phyloP scores from a whole-genome alignment of 2,329 filamentous ascomycete species.

The Epichloe amarillans region DNA sequence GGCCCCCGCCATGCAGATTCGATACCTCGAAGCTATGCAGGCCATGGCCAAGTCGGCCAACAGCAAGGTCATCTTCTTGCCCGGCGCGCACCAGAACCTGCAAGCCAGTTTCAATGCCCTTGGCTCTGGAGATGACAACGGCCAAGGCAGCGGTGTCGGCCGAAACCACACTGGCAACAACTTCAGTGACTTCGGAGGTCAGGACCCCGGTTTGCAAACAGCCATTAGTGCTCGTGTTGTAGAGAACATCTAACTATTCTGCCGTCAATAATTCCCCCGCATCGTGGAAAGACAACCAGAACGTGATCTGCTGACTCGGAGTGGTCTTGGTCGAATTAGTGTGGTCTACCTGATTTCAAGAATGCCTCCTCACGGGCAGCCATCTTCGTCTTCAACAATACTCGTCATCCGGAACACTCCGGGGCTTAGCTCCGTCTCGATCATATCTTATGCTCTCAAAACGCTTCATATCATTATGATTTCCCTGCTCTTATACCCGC shows the following conservation, averaged over 20 bases:
- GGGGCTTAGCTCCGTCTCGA: background rate
- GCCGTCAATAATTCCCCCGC: background rate
- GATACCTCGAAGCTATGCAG: conserved; percentile 97
- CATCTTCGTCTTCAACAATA: conserved; percentile 9
- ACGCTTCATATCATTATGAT: background rate
- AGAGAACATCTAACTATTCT: conserved; percentile 62
- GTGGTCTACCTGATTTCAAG: conserved; percentile 24
- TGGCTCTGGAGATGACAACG: conserved; percentile 22
- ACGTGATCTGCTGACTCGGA: conserved; percentile 18
- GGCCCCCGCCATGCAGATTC: conserved; percentile 94
- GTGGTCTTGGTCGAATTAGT: conserved; percentile 15
- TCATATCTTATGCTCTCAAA: background rate
- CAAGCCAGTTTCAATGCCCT: conserved; percentile 28
- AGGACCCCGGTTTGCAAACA: conserved; percentile 54
- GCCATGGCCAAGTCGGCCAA: conserved; percentile 93
- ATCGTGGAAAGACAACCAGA: conserved; percentile 5
- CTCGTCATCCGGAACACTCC: background rate
- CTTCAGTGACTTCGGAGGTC: conserved; percentile 37
- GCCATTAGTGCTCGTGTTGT: conserved; percentile 72
- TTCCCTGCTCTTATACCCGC: background rate
- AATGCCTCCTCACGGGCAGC: conserved; percentile 5
- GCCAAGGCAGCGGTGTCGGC: conserved; percentile 33
- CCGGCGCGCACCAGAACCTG: conserved; percentile 46
- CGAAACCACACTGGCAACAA: conserved; percentile 30
- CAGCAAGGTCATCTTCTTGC: conserved; percentile 77